A percentile compares a stretch with the other conserved stretches of the same genome.
phyloP scores from a whole-genome alignment of 139 green algal species.

The Nannochloris sp. region DNA sequence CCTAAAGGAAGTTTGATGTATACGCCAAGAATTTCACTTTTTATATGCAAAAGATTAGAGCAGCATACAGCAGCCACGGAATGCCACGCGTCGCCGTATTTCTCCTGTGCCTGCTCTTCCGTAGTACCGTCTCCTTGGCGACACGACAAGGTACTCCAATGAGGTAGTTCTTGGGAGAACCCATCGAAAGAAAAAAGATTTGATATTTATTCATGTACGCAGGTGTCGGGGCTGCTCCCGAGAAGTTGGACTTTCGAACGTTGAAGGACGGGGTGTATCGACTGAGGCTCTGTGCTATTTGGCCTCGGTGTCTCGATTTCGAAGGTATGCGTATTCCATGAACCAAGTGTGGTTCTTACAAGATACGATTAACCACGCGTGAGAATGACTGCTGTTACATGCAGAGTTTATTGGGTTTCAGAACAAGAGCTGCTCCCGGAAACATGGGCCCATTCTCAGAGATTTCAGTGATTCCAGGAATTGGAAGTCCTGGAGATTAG shows the following conservation, averaged over 20 bases:
- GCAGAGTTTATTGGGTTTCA: neutral
- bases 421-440: neutral
- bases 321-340: neutral
- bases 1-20: too few species aligned
- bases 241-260: neutral
- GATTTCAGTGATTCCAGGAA: neutral
- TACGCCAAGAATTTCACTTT: too few species aligned
- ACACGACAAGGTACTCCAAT: too few species aligned
- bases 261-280: neutral
- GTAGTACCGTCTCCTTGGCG: too few species aligned
- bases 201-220: neutral
- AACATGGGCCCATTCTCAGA: neutral
- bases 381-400: neutral
- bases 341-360: neutral
- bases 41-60: too few species aligned
- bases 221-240: neutral
- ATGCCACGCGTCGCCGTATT: too few species aligned
- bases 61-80: too few species aligned
- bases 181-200: neutral
- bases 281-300: conserved; percentile 3
- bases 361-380: too few species aligned
- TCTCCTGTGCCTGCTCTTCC: too few species aligned
- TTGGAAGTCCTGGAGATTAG: conserved; percentile 1
- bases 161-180: too few species aligned
- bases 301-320: conserved; percentile 1